Conservation (phyloP, 2,329 filamentous ascomycete species). For the Fusarium sp. region DNA sequence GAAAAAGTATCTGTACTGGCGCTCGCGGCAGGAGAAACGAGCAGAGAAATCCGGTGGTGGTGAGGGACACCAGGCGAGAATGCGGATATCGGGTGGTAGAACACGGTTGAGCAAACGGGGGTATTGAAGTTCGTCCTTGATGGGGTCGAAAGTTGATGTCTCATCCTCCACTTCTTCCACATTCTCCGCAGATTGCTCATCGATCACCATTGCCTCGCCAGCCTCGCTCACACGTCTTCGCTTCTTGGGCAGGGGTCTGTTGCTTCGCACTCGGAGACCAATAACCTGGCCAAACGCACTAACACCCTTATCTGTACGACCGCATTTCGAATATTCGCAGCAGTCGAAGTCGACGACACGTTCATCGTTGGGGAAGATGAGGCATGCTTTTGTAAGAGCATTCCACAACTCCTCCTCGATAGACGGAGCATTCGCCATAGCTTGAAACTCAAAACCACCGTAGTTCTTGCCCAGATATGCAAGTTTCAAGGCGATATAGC, state of each 20-base stretch:
- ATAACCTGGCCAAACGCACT: constrained; percentile 98
- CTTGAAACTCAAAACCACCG: constrained; percentile 91
- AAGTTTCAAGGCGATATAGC: constrained; percentile 90
- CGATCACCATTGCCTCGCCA: constrained; percentile 40
- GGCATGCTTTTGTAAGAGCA: constrained; percentile 81
- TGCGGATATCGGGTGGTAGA: constrained; percentile 87
- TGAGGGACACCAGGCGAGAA: constrained; percentile 92
- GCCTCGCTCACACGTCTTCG: constrained; percentile 38
- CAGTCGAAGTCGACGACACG: constrained; percentile 81
- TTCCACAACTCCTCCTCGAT: constrained; percentile 97
- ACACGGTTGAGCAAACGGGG: constrained; percentile 85
- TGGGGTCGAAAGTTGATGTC: constrained; percentile 66
- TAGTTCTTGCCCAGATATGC: constrained; percentile 93
- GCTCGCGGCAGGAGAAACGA: constrained; percentile 90
- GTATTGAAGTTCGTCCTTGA: constrained; percentile 87
- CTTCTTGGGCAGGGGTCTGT: constrained; percentile 67
- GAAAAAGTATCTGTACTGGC: constrained; percentile 97
- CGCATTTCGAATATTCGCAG: constrained; percentile 94
- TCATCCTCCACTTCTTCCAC: constrained; percentile 32
- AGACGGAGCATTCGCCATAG: constrained; percentile 77
- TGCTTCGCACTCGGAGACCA: constrained; percentile 83
- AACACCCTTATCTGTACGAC: constrained; percentile 90
- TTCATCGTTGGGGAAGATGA: constrained; percentile 79
- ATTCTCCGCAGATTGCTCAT: constrained; percentile 31
- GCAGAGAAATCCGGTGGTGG: constrained; percentile 86